These are phyloP conservation scores for Colletotrichum scovillei DNA, from an alignment of 2,329 filamentous ascomycete genomes.

Conservation along the genomic window DNA sequence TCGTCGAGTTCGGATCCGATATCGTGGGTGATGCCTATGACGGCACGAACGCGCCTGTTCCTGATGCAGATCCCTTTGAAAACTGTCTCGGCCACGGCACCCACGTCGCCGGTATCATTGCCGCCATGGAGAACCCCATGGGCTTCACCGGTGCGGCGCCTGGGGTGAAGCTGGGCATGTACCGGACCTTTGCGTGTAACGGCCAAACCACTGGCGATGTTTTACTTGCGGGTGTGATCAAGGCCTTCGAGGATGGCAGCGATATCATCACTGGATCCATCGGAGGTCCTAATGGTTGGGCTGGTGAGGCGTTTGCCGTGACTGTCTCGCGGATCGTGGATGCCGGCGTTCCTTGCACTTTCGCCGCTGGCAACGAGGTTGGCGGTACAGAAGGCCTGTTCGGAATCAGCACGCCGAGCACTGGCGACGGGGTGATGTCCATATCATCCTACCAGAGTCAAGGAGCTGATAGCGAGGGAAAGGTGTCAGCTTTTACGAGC, in stretches of 20 bases:
- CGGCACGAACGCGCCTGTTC: constrained; percentile 43
- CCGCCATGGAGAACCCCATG: constrained; percentile 49
- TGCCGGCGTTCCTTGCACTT: constrained; percentile 63
- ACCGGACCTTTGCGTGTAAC: constrained; percentile 50
- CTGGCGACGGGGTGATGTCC: constrained; percentile 59
- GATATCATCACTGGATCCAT: constrained; percentile 68
- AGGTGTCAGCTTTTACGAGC: constrained; percentile 55
- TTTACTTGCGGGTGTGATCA: constrained; percentile 51
- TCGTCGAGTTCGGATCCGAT: constrained; percentile 56
- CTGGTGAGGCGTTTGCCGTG: constrained; percentile 61
- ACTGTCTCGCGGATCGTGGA: constrained; percentile 64
- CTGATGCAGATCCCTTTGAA: constrained; percentile 52
- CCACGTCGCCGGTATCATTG: constrained; percentile 58
- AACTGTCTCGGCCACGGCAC: constrained; percentile 55
- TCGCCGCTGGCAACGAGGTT: constrained; percentile 64
- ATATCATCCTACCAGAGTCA: constrained; percentile 63
- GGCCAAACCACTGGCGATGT: constrained; percentile 48
- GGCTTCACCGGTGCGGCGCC: constrained; percentile 53
- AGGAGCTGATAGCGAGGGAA: not conserved
- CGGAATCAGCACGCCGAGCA: constrained; percentile 60
- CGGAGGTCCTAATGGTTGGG: constrained; percentile 61
- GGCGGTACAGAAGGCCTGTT: constrained; percentile 53
- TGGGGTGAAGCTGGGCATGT: constrained; percentile 51
- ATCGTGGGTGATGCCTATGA: constrained; percentile 52
- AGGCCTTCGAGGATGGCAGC: constrained; percentile 51